phyloP scores from a whole-genome alignment of 2,329 filamentous ascomycete genomes.

The Aspergillus sp. region DNA sequence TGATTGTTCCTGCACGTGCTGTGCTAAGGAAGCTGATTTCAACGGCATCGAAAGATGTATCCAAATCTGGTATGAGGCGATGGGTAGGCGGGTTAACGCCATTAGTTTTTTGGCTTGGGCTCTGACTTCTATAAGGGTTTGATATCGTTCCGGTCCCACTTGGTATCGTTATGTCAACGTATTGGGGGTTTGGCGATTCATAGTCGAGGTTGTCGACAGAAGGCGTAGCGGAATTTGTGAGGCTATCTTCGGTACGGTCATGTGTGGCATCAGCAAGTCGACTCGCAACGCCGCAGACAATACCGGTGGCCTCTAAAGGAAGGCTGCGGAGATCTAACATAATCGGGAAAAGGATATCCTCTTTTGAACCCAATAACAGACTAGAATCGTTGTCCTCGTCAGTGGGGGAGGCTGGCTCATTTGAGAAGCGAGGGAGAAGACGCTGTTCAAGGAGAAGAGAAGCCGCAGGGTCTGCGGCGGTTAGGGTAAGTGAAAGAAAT shows the following conservation, averaged over 20 bases:
- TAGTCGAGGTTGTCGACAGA: slow-evolving; percentile 16
- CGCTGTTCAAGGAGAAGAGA: slow-evolving; percentile 47
- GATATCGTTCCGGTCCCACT: slow-evolving; percentile 14
- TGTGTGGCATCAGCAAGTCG: slow-evolving; percentile 72
- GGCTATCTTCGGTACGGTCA: slow-evolving; percentile 38
- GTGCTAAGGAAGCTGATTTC: slow-evolving; percentile 92
- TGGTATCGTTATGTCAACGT: slow-evolving; percentile 12
- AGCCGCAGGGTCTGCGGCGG: slow-evolving; percentile 45
- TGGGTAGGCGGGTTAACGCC: slow-evolving; percentile 21
- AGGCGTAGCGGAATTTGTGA: slow-evolving; percentile 18
- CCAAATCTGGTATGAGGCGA: slow-evolving; percentile 33
- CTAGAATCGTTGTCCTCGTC: slow-evolving; percentile 52
- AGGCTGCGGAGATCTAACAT: slow-evolving; percentile 80
- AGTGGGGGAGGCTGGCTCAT: slow-evolving; percentile 52
- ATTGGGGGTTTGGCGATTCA: slow-evolving; percentile 11
- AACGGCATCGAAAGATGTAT: slow-evolving; percentile 45
- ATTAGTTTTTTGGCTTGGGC: slow-evolving; percentile 9
- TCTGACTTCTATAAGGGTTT: slow-evolving; percentile 11
- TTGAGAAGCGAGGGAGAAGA: slow-evolving; percentile 64
- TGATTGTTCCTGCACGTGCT: slow-evolving; percentile 82
- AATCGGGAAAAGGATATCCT: slow-evolving; percentile 74
- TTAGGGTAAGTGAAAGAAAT: slow-evolving; percentile 51
- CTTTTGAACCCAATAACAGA: slow-evolving; percentile 71
- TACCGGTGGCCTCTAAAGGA: slow-evolving; percentile 85
- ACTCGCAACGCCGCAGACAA: slow-evolving; percentile 90